phyloP scores from a whole-genome alignment of 768 basidiomycete species.

The Botryobasidium botryosum region DNA sequence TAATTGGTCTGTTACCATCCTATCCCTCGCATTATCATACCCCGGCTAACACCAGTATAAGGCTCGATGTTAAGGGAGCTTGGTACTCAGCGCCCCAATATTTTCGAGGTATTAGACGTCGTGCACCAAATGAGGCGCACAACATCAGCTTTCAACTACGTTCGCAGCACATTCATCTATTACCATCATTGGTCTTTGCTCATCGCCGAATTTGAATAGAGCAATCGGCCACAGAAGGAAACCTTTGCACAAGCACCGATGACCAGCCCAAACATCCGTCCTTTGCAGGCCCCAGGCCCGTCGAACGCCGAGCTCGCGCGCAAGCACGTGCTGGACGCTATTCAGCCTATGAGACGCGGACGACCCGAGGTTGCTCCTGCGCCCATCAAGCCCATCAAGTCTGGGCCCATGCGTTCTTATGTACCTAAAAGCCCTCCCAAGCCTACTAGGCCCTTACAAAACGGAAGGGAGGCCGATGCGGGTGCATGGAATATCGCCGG shows the following conservation, averaged over 20 bases:
- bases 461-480: background rate
- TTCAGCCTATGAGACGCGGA: slow-evolving; percentile 62
- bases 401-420: slow-evolving; percentile 4
- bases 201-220: too few species aligned
- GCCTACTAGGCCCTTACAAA: background rate
- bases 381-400: slow-evolving; percentile 7
- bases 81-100: slow-evolving; percentile 66
- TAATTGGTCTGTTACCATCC: slow-evolving; percentile 44
- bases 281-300: too few species aligned
- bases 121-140: slow-evolving; percentile 83
- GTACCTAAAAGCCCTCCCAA: too few species aligned
- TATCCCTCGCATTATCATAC: slow-evolving; percentile 7
- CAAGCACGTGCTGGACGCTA: slow-evolving; percentile 63
- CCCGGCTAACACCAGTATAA: slow-evolving; percentile 20
- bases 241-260: slow-evolving; percentile 8
- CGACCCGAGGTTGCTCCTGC: slow-evolving; percentile 22
- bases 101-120: slow-evolving; percentile 68
- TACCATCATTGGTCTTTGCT: too few species aligned
- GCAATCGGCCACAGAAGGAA: too few species aligned
- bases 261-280: background rate
- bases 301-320: slow-evolving; percentile 36
- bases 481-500: background rate
- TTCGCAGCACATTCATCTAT: slow-evolving; percentile 13
- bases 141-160: slow-evolving; percentile 61
- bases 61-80: slow-evolving; percentile 89